Percentiles rank a stretch among this genome's conserved stretches.
These are phyloP conservation scores for Citrus hindsii DNA, from an alignment of 345 rosid species.

Conservation along the genomic window DNA sequence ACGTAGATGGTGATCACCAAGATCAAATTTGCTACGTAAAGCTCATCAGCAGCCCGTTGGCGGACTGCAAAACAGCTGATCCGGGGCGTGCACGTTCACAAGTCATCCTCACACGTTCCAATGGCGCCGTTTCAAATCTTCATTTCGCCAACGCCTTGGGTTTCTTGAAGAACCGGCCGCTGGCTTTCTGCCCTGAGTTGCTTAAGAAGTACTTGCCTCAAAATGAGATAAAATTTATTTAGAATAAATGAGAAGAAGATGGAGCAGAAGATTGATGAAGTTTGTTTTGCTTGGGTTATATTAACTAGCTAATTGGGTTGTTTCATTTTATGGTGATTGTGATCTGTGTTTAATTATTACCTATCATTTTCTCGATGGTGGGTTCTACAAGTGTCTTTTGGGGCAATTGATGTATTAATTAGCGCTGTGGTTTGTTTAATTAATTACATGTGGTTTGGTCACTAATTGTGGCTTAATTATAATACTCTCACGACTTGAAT, in stretches of 20 bases:
- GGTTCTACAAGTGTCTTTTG: not conserved
- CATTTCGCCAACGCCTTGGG: slow-evolving; percentile 68
- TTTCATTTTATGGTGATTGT: not conserved
- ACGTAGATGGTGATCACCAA: slow-evolving; percentile 47
- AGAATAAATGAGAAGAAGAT: not conserved
- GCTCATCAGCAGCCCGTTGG: slow-evolving; percentile 49
- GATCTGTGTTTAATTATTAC: not conserved
- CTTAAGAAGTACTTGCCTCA: slow-evolving; percentile 33
- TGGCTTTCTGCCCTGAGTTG: slow-evolving; percentile 44
- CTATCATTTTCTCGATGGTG: not conserved
- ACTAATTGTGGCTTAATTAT: not conserved
- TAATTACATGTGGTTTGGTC: not conserved
- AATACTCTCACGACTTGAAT: not conserved
- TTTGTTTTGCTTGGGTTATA: not conserved
- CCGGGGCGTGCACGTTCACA: slow-evolving; percentile 45
- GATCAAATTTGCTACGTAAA: slow-evolving; percentile 49
- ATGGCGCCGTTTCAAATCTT: slow-evolving; percentile 48
- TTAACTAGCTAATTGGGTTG: not conserved
- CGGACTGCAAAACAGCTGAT: slow-evolving; percentile 30
- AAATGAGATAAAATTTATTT: slow-evolving; percentile 15
- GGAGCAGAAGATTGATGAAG: not conserved
- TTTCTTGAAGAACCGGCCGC: slow-evolving; percentile 36
- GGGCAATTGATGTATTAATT: not conserved
- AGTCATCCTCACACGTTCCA: slow-evolving; percentile 57
- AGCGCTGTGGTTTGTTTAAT: not conserved